Conservation (phyloP, 306 rosid genomes). For the peach (Prunus persica) region DNA sequence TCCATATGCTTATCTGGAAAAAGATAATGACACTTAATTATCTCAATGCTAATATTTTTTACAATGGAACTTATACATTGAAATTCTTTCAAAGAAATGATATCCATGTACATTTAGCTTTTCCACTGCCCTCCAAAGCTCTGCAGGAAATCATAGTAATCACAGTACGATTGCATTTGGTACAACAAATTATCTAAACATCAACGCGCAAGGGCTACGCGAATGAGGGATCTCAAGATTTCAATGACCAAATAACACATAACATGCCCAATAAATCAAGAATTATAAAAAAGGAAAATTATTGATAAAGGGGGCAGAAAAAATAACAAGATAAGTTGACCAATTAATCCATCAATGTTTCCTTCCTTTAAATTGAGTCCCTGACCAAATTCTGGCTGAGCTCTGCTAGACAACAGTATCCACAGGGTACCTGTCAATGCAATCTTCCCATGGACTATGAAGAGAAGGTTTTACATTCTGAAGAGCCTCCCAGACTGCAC, state of each 20-base stretch:
- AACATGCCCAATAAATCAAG: background rate
- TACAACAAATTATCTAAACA: background rate
- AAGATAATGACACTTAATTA: background rate
- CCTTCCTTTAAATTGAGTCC: background rate
- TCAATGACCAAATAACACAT: background rate
- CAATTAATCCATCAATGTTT: background rate
- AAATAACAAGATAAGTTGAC: constrained; percentile 8
- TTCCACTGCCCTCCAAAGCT: background rate
- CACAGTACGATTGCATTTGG: background rate
- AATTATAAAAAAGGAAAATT: background rate
- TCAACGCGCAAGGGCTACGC: background rate
- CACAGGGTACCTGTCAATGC: constrained; percentile 60
- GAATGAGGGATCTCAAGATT: background rate
- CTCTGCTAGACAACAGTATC: constrained; percentile 18
- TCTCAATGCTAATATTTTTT: background rate
- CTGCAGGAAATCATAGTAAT: background rate
- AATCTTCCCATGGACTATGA: constrained; percentile 62
- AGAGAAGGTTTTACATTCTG: constrained; percentile 47
- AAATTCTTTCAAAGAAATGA: background rate
- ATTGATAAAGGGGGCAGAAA: background rate
- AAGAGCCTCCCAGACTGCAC: constrained; percentile 74
- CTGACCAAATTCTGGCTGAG: constrained; percentile 7
- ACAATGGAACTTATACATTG: background rate
- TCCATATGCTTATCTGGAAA: background rate
- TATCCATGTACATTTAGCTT: background rate